Base-by-base conservation (phyloP, 2,329 filamentous ascomycete species). In the Chalaropsis ovoidea region DNA sequence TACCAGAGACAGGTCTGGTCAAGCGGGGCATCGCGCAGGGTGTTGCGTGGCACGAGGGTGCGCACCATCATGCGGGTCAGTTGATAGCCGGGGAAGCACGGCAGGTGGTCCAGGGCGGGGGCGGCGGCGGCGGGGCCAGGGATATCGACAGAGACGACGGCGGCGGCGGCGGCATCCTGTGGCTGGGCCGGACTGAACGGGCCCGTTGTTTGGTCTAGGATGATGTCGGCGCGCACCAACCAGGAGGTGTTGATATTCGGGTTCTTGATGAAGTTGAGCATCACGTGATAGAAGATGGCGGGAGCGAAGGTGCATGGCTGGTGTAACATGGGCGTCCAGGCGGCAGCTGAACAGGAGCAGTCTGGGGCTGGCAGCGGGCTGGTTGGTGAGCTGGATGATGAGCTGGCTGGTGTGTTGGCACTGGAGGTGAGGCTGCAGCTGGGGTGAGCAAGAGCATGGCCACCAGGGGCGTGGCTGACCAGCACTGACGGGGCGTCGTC, bases 1-100 rank as follows among this genome's bases (percentile, higher is more conserved):
- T 90, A 89, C 68, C 92, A 82, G 65, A 89, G 81, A 73, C 90
- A 95, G 1, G 90, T 95, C 75, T 97, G 93, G 66, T 90, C 81
- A 69, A 96, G 75, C 1, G 87, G 80, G 22, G 79, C 77, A 74
- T 97, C 93, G 31, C 93, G 77, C 65, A 86, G 80, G 2, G 86
- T 83, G 74, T 96, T 96, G 62, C 93, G 81, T 2, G 93, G 93
- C 60, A 96, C 86, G 70, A 96, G 77, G 68, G 81, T 86, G 67
- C 92, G 82, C 7, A 96, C 82, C 22, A 96, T 79, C 1, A 61
- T 27, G 15, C 62, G 58, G 11, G 65, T 61, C 43, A 68, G 58
- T n/a, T 73, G 69, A 67, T 79, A 79, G 61, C 72, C 74, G 61
- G 69, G 70, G 69, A 86, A 82, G 24, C 60, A 27, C 0, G 67